phyloP scores from a whole-genome alignment of 495 filamentous ascomycete species.

The Bathelium albidoporum region DNA sequence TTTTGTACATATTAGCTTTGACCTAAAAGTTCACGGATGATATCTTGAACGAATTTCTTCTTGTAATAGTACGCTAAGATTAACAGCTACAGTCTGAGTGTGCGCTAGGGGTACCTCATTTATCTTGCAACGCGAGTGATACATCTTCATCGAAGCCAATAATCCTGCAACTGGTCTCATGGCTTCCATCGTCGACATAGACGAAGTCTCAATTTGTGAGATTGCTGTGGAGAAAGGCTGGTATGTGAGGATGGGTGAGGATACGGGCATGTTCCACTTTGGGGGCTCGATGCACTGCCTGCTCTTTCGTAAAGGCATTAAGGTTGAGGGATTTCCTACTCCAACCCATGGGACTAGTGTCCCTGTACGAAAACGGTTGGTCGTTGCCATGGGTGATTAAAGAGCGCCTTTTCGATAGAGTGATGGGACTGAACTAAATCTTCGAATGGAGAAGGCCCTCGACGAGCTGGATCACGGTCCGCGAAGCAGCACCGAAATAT shows the following conservation, averaged over 20 bases:
- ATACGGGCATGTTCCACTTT: conserved; percentile 67
- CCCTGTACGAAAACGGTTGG: conserved; percentile 45
- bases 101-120: conserved; percentile 48
- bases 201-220: conserved; percentile 59
- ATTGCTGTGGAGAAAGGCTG: conserved; percentile 52
- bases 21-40: too few species aligned
- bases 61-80: too few species aligned
- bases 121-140: conserved; percentile 49
- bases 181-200: conserved; percentile 61
- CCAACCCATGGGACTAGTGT: conserved; percentile 42
- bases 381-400: conserved; percentile 27
- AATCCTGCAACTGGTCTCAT: conserved; percentile 55
- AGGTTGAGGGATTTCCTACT: conserved; percentile 36
- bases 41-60: too few species aligned
- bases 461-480: neutral
- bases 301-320: conserved; percentile 39
- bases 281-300: conserved; percentile 57
- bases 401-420: neutral
- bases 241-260: conserved; percentile 51
- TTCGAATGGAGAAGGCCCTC: neutral
- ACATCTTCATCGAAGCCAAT: conserved; percentile 60
- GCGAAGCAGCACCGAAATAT: neutral
- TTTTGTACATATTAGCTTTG: too few species aligned
- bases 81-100: conserved; percentile 27
- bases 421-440: neutral